Conservation (phyloP, 2,329 filamentous ascomycete species). For the Apiospora phragmitis region DNA sequence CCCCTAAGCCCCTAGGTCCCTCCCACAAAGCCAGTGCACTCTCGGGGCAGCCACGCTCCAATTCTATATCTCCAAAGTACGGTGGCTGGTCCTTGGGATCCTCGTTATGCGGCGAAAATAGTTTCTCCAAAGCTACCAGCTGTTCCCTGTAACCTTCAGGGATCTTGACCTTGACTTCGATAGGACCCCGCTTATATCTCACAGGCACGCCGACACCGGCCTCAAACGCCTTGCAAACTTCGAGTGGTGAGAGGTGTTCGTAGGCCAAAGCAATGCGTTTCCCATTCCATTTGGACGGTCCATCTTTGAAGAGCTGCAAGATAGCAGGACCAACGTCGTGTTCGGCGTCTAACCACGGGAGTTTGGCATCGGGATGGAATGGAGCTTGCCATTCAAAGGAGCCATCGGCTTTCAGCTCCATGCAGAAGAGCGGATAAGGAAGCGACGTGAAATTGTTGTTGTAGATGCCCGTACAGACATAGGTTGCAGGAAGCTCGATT, state of each 20-base stretch:
- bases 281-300: conserved; percentile 78
- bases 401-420: conserved; percentile 82
- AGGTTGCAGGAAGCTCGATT: conserved; percentile 81
- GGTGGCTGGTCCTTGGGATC: conserved; percentile 60
- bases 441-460: conserved; percentile 99
- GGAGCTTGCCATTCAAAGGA: conserved; percentile 92
- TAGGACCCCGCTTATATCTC: conserved; percentile 73
- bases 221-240: conserved; percentile 80
- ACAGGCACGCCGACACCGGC: conserved; percentile 77
- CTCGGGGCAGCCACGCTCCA: conserved; percentile 67
- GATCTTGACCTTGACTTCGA: conserved; percentile 83
- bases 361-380: conserved; percentile 83
- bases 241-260: conserved; percentile 79
- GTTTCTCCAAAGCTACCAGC: conserved; percentile 66
- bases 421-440: conserved; percentile 90
- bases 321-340: conserved; percentile 93
- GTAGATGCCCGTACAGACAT: conserved; percentile 96
- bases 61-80: conserved; percentile 59
- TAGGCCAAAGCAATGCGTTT: conserved; percentile 84
- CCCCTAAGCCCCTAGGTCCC: conserved; percentile 84
- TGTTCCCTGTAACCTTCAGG: conserved; percentile 88
- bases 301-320: conserved; percentile 93
- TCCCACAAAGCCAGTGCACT: conserved; percentile 87
- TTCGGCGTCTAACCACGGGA: conserved; percentile 95
- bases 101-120: conserved; percentile 53